Percentiles rank a stretch among this genome's conserved stretches.
These are phyloP conservation scores for Ceratobasidium papillatum DNA, from an alignment of 1,284 basidiomycete genomes.

Conservation along the genomic window DNA sequence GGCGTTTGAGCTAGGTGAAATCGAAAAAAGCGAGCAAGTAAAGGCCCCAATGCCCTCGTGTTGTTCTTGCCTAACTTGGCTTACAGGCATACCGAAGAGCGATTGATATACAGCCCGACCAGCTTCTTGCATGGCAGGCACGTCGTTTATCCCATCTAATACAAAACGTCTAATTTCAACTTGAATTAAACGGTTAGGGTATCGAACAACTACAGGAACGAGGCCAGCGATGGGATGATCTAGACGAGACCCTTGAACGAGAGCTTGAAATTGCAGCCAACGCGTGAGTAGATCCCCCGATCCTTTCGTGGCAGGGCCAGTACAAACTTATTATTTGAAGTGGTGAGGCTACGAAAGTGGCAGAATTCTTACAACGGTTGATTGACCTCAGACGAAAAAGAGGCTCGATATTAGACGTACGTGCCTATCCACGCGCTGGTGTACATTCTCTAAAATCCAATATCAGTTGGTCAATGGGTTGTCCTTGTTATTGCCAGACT, in stretches of 20 bases:
- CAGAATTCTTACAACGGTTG: conserved; percentile 79
- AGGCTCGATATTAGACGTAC: conserved; percentile 69
- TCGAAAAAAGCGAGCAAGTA: conserved; percentile 84
- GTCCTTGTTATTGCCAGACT: conserved; percentile 77
- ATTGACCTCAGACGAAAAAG: conserved; percentile 70
- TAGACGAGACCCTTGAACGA: conserved; percentile 62
- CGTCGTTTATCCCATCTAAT: conserved; percentile 43
- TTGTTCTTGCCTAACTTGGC: conserved; percentile 37
- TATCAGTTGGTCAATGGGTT: conserved; percentile 73
- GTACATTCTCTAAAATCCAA: conserved; percentile 11
- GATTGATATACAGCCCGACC: conserved; percentile 67
- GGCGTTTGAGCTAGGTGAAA: conserved; percentile 72
- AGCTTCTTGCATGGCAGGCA: conserved; percentile 82
- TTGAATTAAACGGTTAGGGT: conserved; percentile 58
- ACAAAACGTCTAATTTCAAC: conserved; percentile 19
- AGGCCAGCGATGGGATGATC: conserved; percentile 67
- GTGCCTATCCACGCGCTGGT: conserved; percentile 33
- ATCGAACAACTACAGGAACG: conserved; percentile 78
- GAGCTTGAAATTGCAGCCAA: conserved; percentile 65
- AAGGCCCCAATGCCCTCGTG: conserved; percentile 27
- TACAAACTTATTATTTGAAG: conserved; percentile 55
- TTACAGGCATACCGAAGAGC: conserved; percentile 78
- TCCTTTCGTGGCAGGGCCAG: conserved; percentile 15
- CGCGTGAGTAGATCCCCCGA: conserved; percentile 56
- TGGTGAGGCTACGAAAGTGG: conserved; percentile 79